Evolutionary conservation across 2,329 filamentous ascomycete genomes (phyloP), one percentile per base, ranked within the genome.

Genomic region (Fusarium siculi): DNA sequence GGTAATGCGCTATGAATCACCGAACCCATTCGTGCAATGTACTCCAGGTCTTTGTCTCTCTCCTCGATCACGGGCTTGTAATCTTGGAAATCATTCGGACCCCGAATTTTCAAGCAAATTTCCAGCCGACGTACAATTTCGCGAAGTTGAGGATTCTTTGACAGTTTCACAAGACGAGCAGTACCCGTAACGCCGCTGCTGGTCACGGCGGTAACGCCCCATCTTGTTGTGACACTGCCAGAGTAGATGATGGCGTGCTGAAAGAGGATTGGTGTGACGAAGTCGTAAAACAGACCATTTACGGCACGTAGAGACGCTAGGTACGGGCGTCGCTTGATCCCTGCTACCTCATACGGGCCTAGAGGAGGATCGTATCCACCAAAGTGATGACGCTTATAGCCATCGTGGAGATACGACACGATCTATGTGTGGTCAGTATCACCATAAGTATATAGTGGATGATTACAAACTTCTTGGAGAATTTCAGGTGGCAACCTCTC

Each of bases 361-460:
- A 61, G 2, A 4, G 55, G 42, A 9, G 34, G 34, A 1, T 40
- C 53, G n/a, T 44, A 62, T 43, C 39, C 30, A 58, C 23, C 39
- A 7, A 25, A 40, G 34, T 10, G 21, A 19, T 32, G 36, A 0
- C 19, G 50, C 5, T 39, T 21, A 18, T 23, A 40, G 18, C 55
- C 60, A 42, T 63, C 42, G n/a, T 61, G 54, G n/a, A 40, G 15
- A 3, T 61, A 44, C 28, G 18, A 40, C 7, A 49, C 12, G 18
- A 63, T 23, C 60, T 63, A 40, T 9, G 4, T 3, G 1, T 9
- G 0, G 43, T 60, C 23, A 63, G 55, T 1, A n/a, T n/a, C 8
- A 4, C 1, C 3, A n/a, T 2, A 2, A 36, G 18, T 25, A 11
- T 0, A 0, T 1, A 1, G 4, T 9, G 0, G 2, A 1, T 25